Percentiles rank a stretch among this genome's conserved stretches.
Evolutionary conservation across 352 stramenopile genomes (phyloP).

Genomic region (Thalassiosira sp.): DNA sequence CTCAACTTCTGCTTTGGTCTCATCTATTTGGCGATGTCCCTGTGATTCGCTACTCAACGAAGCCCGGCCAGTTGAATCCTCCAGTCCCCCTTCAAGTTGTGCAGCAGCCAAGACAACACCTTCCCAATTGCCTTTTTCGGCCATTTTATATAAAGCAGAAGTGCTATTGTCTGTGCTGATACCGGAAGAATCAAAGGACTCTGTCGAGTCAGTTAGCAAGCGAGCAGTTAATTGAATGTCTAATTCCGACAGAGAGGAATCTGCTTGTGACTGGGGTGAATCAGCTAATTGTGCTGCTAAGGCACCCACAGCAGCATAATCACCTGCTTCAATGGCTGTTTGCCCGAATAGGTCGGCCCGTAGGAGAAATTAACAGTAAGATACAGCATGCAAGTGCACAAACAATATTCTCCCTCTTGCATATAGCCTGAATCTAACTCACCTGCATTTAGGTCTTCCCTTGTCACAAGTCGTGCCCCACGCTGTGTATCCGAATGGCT

Average conservation of each 20-base stretch:
- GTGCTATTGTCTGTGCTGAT: neutral
- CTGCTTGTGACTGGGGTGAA: neutral
- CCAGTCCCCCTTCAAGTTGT: conserved; percentile 53
- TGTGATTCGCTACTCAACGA: conserved; percentile 12
- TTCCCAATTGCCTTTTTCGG: conserved; percentile 71
- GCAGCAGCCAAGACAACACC: conserved; percentile 64
- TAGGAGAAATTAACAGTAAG: no score
- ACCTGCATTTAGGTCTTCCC: no score
- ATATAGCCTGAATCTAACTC: no score
- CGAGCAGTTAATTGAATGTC: no score
- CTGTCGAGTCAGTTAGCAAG: neutral
- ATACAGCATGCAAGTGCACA: no score
- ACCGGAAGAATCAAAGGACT: neutral
- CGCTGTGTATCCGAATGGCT: no score
- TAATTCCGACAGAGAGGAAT: conserved; percentile 3
- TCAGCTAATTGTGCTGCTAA: conserved; percentile 76
- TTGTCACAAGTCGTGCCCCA: no score
- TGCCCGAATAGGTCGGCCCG: conserved; percentile 63
- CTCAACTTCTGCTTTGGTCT: conserved; percentile 75
- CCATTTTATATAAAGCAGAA: conserved; percentile 52
- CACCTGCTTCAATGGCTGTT: conserved; percentile 74
- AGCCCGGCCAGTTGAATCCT: conserved; percentile 3
- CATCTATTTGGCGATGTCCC: no score
- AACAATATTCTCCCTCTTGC: no score
- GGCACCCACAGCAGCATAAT: conserved; percentile 79